Evolutionary conservation across 116 monocot genomes (phyloP), one percentile per base, ranked within the genome.

Genomic region (Posidonia oceanica): DNA sequence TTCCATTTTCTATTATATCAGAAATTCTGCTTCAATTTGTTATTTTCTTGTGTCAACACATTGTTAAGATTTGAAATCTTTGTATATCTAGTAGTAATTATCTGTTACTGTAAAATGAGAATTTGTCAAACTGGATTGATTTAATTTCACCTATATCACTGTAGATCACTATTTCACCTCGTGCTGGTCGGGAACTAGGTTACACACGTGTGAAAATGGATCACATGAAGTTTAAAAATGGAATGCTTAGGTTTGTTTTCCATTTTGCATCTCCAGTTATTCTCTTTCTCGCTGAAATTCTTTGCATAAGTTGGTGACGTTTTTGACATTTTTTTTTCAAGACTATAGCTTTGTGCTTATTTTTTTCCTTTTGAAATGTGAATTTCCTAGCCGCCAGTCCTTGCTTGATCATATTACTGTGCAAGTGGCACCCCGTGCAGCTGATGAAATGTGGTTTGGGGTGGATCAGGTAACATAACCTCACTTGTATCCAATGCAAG

Each of bases 391-490:
- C 71, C 86, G 86, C 7, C 84, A 82, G 59, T 86, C 86, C 3
- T 75, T 93, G n/a, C 82, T 93, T 52, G 93, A 93, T 80, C 81
- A 88, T 77, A 93, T 93, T 51, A 93, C 93, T 72, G 93, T 93
- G 76, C 88, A 93, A 77, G 69, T 93, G 61, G 88, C 88, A 64
- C 82, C 88, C 53, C 80, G 93, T 68, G 93, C 88, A 78, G 93
- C 93, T 68, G 93, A 93, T 79, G 93, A 86, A 75, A 82, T 93
- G 61, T 88, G 88, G 88, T 71, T 79, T 83, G 93, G 93, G 63
- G 82, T 79, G 71, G 75, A 83, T 66, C 81, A 88, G 93, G 93
- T 93, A 75, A 65, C 40, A 63, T 53, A 36, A 52, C 15, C 4
- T 42, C 42, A 15, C 38, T 21, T 29, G 23, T 39, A 21, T 64